These are phyloP conservation scores for Sphenostylis stenocarpa DNA, from an alignment of 306 rosid species.

Conservation along the genomic window DNA sequence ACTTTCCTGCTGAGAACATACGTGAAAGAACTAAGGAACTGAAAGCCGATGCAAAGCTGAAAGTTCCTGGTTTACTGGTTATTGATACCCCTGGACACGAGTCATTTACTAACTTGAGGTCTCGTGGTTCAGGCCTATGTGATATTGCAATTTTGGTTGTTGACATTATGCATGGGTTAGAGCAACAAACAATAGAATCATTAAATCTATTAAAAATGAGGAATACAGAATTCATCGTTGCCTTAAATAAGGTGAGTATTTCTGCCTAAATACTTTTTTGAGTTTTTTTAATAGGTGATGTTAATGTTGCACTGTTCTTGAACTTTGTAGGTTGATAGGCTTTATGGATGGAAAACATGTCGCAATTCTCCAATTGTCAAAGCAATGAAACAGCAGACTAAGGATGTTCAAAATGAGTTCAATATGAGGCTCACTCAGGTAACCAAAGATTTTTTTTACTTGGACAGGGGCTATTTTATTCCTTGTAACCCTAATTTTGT, in stretches of 20 bases:
- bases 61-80: slow-evolving; percentile 88
- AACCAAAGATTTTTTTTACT: slow-evolving; percentile 5
- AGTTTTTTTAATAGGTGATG: neutral
- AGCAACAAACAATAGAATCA: slow-evolving; percentile 94
- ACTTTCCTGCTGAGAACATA: slow-evolving; percentile 90
- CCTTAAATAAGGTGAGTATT: slow-evolving; percentile 75
- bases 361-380: slow-evolving; percentile 80
- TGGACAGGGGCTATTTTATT: neutral
- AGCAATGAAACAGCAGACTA: slow-evolving; percentile 80
- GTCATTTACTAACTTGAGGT: slow-evolving; percentile 81
- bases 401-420: slow-evolving; percentile 84
- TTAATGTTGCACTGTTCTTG: slow-evolving; percentile 20
- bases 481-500: slow-evolving; percentile 28
- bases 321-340: slow-evolving; percentile 76
- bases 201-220: slow-evolving; percentile 90
- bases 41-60: slow-evolving; percentile 93
- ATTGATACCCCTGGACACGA: slow-evolving; percentile 99
- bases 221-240: slow-evolving; percentile 91
- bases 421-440: slow-evolving; percentile 85
- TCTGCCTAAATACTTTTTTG: neutral
- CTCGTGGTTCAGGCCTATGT: slow-evolving; percentile 95
- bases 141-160: slow-evolving; percentile 97
- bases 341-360: slow-evolving; percentile 83
- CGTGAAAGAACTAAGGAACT: slow-evolving; percentile 93
- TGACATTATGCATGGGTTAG: slow-evolving; percentile 97